Base-by-base conservation (phyloP, 1,139 yeast species). In the Zygosaccharomyces sapae region DNA sequence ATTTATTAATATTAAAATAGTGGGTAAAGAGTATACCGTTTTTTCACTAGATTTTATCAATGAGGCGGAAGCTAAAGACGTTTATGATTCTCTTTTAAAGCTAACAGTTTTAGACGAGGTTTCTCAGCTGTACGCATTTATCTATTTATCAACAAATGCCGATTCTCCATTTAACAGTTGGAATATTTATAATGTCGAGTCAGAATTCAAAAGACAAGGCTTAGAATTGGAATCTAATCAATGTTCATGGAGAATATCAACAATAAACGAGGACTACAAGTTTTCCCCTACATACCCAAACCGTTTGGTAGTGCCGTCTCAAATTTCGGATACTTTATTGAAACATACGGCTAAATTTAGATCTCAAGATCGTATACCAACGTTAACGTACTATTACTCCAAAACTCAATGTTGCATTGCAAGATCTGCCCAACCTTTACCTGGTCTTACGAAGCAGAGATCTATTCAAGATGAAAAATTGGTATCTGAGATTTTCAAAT, bases 381-480 rank as follows among this genome's bases (percentile, higher is more conserved):
- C 82, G 0, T 70, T 92, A 37, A 79, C 90, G 1, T 92, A 89
- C 65, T 83, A 77, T 58, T 89, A 89, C 64, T 67, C 77, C 46
- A 70, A 74, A 43, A 87, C 86, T 62, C 81, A 81, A 1, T 84
- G 95, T 60, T 78, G 92, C 2, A 89, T 92, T 27, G 84, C 94
- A 0, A 72, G 98, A 50, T 87, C 96, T 58, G 76, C 97, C 1
- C 98, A 92, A 67, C 98, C 98, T 0, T 70, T 92, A 59, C 94
- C 90, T 1, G 98, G 98, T 0, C 60, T 92, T 20, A 89, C 88
- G 52, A 96, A 90, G 63, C 81, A 83, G 55, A 71, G 97, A 41
- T 88, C 96, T 1, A 76, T 87, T 18, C 98, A 92, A 65, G 98
- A 92, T 70, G 98, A 92, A 62, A 84, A 80, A 55, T 68, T 92